Base-by-base conservation (phyloP, 202 grass and related monocot species). In the Dendrocalamus latiflorus region DNA sequence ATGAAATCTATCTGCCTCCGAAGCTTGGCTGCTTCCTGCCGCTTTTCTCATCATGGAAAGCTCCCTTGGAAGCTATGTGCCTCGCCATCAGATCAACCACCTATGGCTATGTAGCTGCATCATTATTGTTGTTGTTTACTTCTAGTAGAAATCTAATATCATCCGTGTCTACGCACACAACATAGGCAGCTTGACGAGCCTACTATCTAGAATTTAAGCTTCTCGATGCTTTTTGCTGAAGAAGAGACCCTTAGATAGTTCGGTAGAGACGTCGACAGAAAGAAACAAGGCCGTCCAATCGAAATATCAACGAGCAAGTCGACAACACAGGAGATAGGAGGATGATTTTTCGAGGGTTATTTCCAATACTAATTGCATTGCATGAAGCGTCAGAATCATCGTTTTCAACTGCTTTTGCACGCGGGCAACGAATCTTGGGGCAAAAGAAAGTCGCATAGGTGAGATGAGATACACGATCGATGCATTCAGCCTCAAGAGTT, bases 1-100 rank as follows among this genome's bases (percentile, higher is more conserved):
- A 73, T 41, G 33, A 17, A 1, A 75, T 42, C 69, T 59, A 3
- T 37, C 78, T 25, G 68, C 70, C 38, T 30, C 24, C 24, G 8
- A 33, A 28, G 37, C 34, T 80, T 33, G 12, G 67, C 30, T 77
- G 45, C 53, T 59, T 78, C 53, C 63, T 43, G 62, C 71, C 42
- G 79, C 85, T 87, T 82, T 80, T 62, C 58, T 86, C 88, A 83
- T 76, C 69, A 90, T 90, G 80, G 69, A 80, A 87, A 80, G 75
- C 53, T 80, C 68, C 13, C 84, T 79, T 75, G 68, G 10, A 90
- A 75, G 84, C 75, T 70, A 81, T 30, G 30, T 30, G 0, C 30
- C 30, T 30, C 30, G 30, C 30, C 30, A 30, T 68, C 24, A 61
- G 66, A 71, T 44, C 58, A 81, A 82, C 83, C 49, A 68, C 54